Percentiles rank a stretch among this genome's conserved stretches.
Conservation (phyloP, 163 green algal genomes). For the Prototheca cutis region DNA sequence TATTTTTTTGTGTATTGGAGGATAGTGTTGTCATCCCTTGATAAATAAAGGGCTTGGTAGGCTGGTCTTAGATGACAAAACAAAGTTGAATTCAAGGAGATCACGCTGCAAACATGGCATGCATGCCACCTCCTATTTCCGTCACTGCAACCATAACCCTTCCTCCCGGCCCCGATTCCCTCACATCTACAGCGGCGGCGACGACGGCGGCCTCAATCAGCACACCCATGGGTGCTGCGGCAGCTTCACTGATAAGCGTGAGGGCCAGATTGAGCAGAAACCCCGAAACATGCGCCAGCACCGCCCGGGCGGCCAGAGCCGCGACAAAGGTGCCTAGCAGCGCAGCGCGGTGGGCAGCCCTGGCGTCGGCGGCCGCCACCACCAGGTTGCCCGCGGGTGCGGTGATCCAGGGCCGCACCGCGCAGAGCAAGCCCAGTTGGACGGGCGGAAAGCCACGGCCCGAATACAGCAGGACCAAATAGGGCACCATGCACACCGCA, state of each 20-base stretch:
- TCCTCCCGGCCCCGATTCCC: too few relatives aligned
- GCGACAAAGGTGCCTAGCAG: constrained; percentile 18
- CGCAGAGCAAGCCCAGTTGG: constrained; percentile 32
- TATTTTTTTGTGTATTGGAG: too few relatives aligned
- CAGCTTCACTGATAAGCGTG: constrained; percentile 20
- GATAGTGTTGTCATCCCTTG: too few relatives aligned
- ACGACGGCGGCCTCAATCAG: constrained; percentile 30
- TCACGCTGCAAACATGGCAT: too few relatives aligned
- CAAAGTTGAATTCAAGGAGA: too few relatives aligned
- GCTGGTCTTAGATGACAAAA: too few relatives aligned
- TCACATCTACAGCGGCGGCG: constrained; percentile 22
- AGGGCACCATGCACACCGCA: constrained; percentile 31
- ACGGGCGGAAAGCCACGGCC: constrained; percentile 9
- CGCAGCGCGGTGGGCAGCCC: constrained; percentile 12
- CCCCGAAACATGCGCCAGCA: constrained; percentile 4
- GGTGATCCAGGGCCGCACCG: constrained; percentile 22
- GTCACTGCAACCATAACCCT: too few relatives aligned
- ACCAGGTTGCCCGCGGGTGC: constrained; percentile 19
- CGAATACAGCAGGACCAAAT: constrained; percentile 26
- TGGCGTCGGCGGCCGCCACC: constrained; percentile 19
- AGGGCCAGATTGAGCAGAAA: constrained; percentile 14
- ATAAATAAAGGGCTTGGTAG: too few relatives aligned
- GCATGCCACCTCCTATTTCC: too few relatives aligned
- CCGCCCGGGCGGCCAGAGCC: constrained; percentile 3
- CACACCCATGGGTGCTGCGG: constrained; percentile 12